phyloP scores from a whole-genome alignment of 805 yeast species.

The Metschnikowia koreensis region DNA sequence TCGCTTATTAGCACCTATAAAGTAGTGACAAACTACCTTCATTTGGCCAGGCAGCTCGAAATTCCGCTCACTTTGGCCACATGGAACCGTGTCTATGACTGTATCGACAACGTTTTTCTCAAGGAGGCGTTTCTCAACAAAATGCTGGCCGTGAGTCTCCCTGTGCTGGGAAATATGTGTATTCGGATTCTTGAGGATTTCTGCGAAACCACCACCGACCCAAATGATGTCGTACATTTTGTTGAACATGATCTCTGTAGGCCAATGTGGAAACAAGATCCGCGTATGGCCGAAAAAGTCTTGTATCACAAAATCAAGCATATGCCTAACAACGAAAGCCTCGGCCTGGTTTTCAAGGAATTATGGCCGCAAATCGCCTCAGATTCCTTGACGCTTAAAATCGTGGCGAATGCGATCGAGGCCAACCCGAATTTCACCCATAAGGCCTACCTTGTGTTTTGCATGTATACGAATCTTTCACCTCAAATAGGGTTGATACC shows the following conservation, averaged over 20 bases:
- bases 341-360: slow-evolving; percentile 1
- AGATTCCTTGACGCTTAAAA: slow-evolving; percentile 14
- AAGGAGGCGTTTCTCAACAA: slow-evolving; percentile 35
- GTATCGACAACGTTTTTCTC: slow-evolving; percentile 37
- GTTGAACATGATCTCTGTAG: slow-evolving; percentile 34
- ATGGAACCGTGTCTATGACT: slow-evolving; percentile 37
- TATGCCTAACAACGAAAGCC: slow-evolving; percentile 4
- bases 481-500: slow-evolving; percentile 1
- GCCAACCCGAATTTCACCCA: slow-evolving; percentile 7
- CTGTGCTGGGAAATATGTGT: slow-evolving; percentile 31
- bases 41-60: slow-evolving; percentile 24
- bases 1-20: slow-evolving; percentile 32
- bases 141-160: slow-evolving; percentile 31
- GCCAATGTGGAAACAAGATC: slow-evolving; percentile 29
- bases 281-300: slow-evolving; percentile 30
- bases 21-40: slow-evolving; percentile 31
- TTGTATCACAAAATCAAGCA: slow-evolving; percentile 13
- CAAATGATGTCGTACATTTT: slow-evolving; percentile 29
- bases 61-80: slow-evolving; percentile 34
- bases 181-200: slow-evolving; percentile 36
- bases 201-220: slow-evolving; percentile 26
- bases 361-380: background rate
- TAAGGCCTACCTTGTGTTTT: slow-evolving; percentile 6
- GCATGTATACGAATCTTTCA: slow-evolving; percentile 6
- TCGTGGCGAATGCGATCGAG: slow-evolving; percentile 11